A percentile compares a stretch with the other conserved stretches of the same genome.
phyloP scores from a whole-genome alignment of 306 rosid species.

The Malus sieversii region DNA sequence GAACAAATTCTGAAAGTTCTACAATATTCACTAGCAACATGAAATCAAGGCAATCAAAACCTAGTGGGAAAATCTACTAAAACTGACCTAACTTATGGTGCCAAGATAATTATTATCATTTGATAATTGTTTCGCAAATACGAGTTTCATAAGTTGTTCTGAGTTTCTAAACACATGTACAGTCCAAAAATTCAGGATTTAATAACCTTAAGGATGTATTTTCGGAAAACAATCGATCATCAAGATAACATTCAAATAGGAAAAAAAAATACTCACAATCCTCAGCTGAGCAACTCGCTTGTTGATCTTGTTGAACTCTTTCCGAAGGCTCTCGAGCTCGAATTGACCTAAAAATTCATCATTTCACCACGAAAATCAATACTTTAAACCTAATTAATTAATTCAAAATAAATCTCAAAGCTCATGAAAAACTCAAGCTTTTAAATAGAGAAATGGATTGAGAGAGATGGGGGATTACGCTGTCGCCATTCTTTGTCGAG shows the following conservation, averaged over 20 bases:
- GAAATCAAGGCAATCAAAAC: neutral
- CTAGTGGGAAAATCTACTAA: too few relatives aligned
- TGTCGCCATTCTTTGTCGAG: conserved; percentile 91
- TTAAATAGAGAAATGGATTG: neutral
- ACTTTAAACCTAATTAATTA: neutral
- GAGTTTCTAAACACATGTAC: too few relatives aligned
- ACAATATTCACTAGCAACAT: neutral
- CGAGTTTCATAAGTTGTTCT: neutral
- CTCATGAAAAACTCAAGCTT: neutral
- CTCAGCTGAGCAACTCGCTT: conserved; percentile 63
- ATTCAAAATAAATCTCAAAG: neutral
- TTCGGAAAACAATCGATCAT: neutral
- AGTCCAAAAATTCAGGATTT: neutral
- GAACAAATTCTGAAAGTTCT: neutral
- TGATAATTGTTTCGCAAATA: too few relatives aligned
- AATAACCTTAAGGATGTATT: neutral
- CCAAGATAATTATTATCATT: neutral
- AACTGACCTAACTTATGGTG: neutral
- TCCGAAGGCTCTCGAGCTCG: conserved; percentile 65
- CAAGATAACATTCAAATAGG: neutral
- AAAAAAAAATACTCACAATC: conserved; percentile 29
- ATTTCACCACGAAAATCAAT: neutral
- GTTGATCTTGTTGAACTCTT: conserved; percentile 68
- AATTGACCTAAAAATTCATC: conserved; percentile 41
- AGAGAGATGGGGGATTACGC: conserved; percentile 30